Conservation (phyloP, 441 rosid species). For the Syzygium syzygioides region DNA sequence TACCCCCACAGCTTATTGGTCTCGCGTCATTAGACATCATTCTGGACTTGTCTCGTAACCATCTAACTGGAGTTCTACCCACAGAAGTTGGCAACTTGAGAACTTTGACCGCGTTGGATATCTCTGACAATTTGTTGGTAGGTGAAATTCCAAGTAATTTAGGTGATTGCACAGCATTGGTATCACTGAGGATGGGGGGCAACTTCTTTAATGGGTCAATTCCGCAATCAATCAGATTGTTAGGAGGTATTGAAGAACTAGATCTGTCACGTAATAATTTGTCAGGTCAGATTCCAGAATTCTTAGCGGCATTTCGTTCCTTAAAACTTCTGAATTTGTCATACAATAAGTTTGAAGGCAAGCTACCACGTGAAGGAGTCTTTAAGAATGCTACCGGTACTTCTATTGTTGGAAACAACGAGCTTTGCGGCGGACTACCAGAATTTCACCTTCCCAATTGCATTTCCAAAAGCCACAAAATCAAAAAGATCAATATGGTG, state of each 20-base stretch:
- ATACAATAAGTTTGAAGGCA: background rate
- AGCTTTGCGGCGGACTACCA: fast-evolving
- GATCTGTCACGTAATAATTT: background rate
- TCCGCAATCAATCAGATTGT: fast-evolving
- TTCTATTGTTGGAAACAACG: background rate
- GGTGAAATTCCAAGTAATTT: too few species aligned
- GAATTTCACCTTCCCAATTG: background rate
- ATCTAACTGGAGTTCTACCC: too few species aligned
- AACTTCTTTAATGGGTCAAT: background rate
- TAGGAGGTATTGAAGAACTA: background rate
- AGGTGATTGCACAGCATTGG: background rate
- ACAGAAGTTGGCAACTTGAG: too few species aligned
- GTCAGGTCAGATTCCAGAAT: fast-evolving
- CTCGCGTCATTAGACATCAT: too few species aligned
- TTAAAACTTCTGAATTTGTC: background rate
- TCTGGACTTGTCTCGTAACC: too few species aligned
- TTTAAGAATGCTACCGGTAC: background rate
- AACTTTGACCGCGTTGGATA: too few species aligned
- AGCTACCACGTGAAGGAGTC: background rate
- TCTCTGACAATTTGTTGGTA: too few species aligned
- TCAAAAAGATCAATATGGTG: background rate
- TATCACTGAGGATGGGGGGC: background rate
- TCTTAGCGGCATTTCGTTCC: background rate
- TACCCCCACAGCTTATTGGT: too few species aligned
- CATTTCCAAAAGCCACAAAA: background rate